Evolutionary conservation across 805 yeast species (phyloP).

Genomic region (Monosporozyma aquatica): DNA sequence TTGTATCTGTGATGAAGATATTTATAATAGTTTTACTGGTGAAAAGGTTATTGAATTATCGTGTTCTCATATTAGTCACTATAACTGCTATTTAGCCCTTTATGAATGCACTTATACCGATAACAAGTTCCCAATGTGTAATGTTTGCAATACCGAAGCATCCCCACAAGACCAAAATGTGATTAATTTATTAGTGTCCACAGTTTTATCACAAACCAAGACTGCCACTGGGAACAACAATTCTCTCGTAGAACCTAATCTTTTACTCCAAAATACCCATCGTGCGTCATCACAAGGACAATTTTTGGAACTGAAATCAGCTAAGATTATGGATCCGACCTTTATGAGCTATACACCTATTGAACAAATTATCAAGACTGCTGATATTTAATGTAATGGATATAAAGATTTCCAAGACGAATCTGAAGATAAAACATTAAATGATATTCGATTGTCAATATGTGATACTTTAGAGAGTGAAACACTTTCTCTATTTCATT

Average conservation of each 20-base stretch:
- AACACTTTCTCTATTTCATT: neutral
- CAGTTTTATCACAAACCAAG: slow-evolving; percentile 8
- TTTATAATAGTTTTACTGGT: slow-evolving; percentile 33
- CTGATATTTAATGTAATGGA: slow-evolving; percentile 25
- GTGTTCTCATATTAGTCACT: slow-evolving; percentile 39
- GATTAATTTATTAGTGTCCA: slow-evolving; percentile 21
- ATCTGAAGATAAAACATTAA: neutral
- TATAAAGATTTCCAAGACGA: slow-evolving; percentile 13
- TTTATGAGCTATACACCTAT: slow-evolving; percentile 18
- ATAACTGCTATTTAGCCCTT: slow-evolving; percentile 31
- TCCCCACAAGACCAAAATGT: slow-evolving; percentile 26
- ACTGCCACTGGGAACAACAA: too few relatives aligned
- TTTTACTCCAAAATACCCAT: too few relatives aligned
- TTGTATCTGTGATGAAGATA: slow-evolving; percentile 38
- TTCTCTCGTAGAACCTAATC: too few relatives aligned
- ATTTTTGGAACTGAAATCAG: slow-evolving; percentile 14
- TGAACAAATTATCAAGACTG: slow-evolving; percentile 25
- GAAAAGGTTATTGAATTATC: slow-evolving; percentile 36
- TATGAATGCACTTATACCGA: slow-evolving; percentile 5
- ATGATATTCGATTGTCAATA: neutral
- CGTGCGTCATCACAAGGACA: slow-evolving; percentile 17
- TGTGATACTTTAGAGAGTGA: neutral
- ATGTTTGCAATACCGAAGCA: slow-evolving; percentile 17
- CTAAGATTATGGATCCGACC: slow-evolving; percentile 2
- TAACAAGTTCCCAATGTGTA: slow-evolving; percentile 21